Evolutionary conservation across 208 protist genomes (phyloP).

Genomic region (Vickermania ingenoplastis): DNA sequence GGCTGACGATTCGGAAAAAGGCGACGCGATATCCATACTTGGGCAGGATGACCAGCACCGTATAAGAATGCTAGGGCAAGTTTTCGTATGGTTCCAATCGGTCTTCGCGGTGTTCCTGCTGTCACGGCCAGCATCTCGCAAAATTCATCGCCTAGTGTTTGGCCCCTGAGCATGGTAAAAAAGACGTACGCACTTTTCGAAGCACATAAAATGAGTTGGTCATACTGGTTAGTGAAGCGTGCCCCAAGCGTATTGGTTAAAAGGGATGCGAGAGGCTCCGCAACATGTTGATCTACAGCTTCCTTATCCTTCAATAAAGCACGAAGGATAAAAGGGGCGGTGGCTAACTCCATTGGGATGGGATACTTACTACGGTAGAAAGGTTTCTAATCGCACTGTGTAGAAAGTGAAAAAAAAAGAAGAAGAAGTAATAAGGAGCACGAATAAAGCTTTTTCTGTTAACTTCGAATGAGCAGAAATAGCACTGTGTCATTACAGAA

Average conservation of each 20-base stretch:
- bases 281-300: constrained; percentile 47
- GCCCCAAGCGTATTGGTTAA: constrained; percentile 62
- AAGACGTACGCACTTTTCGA: constrained; percentile 58
- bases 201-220: constrained; percentile 38
- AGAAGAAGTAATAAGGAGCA: constrained; percentile 3
- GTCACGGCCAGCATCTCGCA: constrained; percentile 71
- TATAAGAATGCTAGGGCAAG: constrained; percentile 50
- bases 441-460: too few species aligned
- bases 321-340: constrained; percentile 73
- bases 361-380: too few species aligned
- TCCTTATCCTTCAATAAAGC: constrained; percentile 82
- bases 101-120: constrained; percentile 20
- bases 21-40: constrained; percentile 36
- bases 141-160: constrained; percentile 84
- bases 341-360: constrained; percentile 63
- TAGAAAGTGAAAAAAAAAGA: too few species aligned
- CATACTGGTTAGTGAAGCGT: constrained; percentile 68
- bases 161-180: constrained; percentile 50
- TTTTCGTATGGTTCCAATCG: constrained; percentile 35
- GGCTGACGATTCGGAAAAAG: constrained; percentile 49
- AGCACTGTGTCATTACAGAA: too few species aligned
- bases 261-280: constrained; percentile 49
- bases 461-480: too few species aligned
- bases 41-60: constrained; percentile 31
- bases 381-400: too few species aligned